Evolutionary conservation across 768 basidiomycete species (phyloP).

Genomic region (Tephrocybe sp.): DNA sequence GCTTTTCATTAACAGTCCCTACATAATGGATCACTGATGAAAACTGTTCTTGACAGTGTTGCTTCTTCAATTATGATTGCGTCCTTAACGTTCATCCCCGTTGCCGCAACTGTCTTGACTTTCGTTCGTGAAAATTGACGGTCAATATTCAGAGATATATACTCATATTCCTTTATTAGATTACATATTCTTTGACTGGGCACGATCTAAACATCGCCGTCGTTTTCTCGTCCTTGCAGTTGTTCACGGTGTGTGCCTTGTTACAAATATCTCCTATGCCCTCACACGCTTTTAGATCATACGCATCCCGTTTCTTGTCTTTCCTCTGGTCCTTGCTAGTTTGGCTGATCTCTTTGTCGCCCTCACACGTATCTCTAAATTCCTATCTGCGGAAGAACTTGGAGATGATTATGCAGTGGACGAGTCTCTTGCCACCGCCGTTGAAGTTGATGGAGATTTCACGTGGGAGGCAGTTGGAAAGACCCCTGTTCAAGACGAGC

Average conservation of each 20-base stretch:
- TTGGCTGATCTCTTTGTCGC: conserved; percentile 53
- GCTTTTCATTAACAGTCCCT: conserved; percentile 1
- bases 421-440: conserved; percentile 31
- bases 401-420: conserved; percentile 46
- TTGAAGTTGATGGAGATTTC: conserved; percentile 52
- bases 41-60: too few species aligned
- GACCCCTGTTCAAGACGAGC: conserved; percentile 15
- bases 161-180: conserved; percentile 32
- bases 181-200: conserved; percentile 61
- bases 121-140: conserved; percentile 38
- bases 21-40: too few species aligned
- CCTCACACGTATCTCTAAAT: conserved; percentile 44
- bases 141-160: neutral
- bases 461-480: conserved; percentile 45
- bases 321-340: conserved; percentile 53
- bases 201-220: conserved; percentile 53
- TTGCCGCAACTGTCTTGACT: conserved; percentile 48
- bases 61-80: conserved; percentile 40
- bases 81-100: conserved; percentile 50
- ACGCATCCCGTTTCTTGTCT: conserved; percentile 54
- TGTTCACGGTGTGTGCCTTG: conserved; percentile 49
- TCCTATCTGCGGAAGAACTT: conserved; percentile 57
- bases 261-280: neutral
- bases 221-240: conserved; percentile 57
- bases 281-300: conserved; percentile 51